Evolutionary conservation across 2,329 filamentous ascomycete species (phyloP).

Genomic region (Bipolaris zeicola): DNA sequence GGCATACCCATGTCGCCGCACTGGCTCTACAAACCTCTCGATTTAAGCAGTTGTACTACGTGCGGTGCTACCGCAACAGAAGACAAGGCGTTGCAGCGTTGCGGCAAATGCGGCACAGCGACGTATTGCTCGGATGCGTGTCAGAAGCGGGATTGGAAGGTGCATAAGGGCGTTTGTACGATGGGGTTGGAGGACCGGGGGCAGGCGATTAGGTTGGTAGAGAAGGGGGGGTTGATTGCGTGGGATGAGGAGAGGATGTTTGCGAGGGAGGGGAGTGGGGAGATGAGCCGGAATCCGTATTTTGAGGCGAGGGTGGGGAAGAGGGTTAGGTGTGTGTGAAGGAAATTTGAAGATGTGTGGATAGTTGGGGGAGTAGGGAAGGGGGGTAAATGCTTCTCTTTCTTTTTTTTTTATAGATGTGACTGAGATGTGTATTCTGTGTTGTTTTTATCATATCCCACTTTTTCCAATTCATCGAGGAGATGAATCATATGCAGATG

Average conservation of each 20-base stretch:
- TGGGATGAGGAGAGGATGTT: constrained; percentile 27
- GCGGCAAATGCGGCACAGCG: constrained; percentile 30
- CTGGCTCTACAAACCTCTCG: constrained; percentile 24
- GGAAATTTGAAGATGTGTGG: not conserved
- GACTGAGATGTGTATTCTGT: not conserved
- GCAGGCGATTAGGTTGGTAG: constrained; percentile 23
- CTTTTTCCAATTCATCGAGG: not conserved
- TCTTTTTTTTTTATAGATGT: not conserved
- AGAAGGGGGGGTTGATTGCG: constrained; percentile 28
- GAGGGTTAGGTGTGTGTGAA: not conserved
- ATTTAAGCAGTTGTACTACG: constrained; percentile 21
- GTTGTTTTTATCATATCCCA: not conserved
- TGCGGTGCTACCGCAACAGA: not conserved
- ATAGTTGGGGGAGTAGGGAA: too few relatives aligned
- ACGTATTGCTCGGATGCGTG: constrained; percentile 28
- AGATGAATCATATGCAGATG: too few relatives aligned
- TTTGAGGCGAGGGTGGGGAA: constrained; percentile 18
- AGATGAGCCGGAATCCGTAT: constrained; percentile 27
- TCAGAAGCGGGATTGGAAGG: constrained; percentile 29
- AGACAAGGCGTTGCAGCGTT: constrained; percentile 19
- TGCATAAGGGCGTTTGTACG: constrained; percentile 29
- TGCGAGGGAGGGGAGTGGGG: constrained; percentile 15
- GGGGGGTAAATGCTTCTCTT: too few relatives aligned
- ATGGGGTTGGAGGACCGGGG: constrained; percentile 31
- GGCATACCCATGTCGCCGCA: constrained; percentile 32